Percentiles rank a stretch among this genome's conserved stretches.
These are phyloP conservation scores for Nicotiana tabacum DNA, from an alignment of 257 asterid genomes.

Conservation along the genomic window DNA sequence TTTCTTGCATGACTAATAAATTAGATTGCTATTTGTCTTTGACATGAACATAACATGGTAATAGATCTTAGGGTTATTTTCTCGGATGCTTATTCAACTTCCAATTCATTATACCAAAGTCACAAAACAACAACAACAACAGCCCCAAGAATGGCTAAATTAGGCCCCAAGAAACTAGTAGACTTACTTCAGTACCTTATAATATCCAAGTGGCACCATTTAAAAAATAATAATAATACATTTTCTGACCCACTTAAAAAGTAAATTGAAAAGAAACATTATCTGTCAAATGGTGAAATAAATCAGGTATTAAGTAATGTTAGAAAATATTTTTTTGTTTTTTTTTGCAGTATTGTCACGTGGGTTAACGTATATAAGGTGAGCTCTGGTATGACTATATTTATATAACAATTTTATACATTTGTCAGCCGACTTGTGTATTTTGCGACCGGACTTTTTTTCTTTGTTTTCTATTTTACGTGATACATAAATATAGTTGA, in stretches of 20 bases:
- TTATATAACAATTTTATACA: not conserved
- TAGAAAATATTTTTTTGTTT: no score
- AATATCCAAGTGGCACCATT: no score
- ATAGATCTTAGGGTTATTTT: not conserved
- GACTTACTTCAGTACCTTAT: no score
- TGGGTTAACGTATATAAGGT: not conserved
- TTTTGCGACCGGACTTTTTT: accelerated
- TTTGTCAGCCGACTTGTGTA: not conserved
- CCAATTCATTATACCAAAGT: not conserved
- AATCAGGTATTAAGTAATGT: no score
- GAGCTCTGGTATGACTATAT: not conserved
- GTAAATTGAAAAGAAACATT: no score
- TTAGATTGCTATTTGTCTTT: not conserved
- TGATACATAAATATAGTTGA: not conserved
- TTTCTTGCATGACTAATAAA: not conserved
- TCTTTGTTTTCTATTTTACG: no score
- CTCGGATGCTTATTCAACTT: not conserved
- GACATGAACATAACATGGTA: not conserved
- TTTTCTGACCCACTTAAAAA: not conserved
- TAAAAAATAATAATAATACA: no score
- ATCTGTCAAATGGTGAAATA: no score
- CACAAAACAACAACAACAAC: no score
- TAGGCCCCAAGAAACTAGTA: no score
- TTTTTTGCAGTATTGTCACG: no score
- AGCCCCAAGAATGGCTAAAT: not conserved